These are phyloP conservation scores for Sclerotinia sclerotiorum DNA, from an alignment of 2,329 filamentous ascomycete species.

Conservation along the genomic window DNA sequence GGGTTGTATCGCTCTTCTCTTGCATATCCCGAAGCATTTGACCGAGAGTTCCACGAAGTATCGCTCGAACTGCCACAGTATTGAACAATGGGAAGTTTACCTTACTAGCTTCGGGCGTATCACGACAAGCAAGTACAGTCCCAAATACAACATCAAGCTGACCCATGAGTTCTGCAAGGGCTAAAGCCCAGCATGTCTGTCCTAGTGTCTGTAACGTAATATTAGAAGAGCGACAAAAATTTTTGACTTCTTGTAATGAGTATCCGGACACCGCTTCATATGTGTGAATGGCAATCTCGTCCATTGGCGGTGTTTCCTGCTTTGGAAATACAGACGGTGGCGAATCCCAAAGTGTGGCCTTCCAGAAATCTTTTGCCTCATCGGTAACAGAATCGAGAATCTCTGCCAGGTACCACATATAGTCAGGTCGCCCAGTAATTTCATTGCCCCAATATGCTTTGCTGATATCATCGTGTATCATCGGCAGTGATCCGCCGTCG, in stretches of 20 bases:
- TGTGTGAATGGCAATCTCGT: conserved; percentile 41
- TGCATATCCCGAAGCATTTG: conserved; percentile 74
- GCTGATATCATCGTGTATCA: conserved; percentile 71
- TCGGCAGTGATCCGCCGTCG: conserved; percentile 78
- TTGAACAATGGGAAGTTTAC: conserved; percentile 91
- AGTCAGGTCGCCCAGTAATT: conserved; percentile 45
- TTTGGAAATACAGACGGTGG: conserved; percentile 45
- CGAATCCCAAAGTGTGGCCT: conserved; percentile 59
- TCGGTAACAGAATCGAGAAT: conserved; percentile 42
- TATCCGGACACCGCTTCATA: conserved; percentile 49
- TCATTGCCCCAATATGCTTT: conserved; percentile 57
- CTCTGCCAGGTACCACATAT: conserved; percentile 55
- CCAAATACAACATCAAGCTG: conserved; percentile 79
- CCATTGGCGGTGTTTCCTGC: conserved; percentile 28
- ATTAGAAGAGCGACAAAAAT: conserved; percentile 63
- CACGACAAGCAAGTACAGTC: conserved; percentile 80
- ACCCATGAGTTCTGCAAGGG: conserved; percentile 61
- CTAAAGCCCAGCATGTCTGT: conserved; percentile 72
- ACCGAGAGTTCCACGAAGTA: conserved; percentile 66
- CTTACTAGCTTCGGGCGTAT: conserved; percentile 64
- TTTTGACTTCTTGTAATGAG: conserved; percentile 45
- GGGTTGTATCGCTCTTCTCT: conserved; percentile 62
- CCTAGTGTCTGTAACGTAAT: conserved; percentile 76
- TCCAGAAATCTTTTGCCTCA: conserved; percentile 67
- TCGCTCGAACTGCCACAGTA: conserved; percentile 71